These are phyloP conservation scores for Chenopodium formosanum DNA, from an alignment of 148 eudicot species.

Conservation along the genomic window DNA sequence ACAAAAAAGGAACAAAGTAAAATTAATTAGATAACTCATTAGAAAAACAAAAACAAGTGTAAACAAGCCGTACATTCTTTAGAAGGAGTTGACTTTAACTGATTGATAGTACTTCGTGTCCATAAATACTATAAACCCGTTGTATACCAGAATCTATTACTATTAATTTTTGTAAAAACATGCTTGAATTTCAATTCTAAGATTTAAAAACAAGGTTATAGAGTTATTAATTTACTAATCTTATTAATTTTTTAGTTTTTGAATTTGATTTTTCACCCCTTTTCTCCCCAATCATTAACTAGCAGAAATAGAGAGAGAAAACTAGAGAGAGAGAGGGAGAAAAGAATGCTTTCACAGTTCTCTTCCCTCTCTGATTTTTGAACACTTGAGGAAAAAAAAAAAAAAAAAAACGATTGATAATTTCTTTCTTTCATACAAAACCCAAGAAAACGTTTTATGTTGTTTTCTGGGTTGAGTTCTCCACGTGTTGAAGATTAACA, in stretches of 20 bases:
- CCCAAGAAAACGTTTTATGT: constrained; percentile 23
- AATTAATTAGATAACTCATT: no score
- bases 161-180: no score
- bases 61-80: no score
- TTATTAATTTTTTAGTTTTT: not conserved
- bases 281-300: constrained; percentile 24
- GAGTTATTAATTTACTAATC: not conserved
- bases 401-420: not conserved
- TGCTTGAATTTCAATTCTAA: no score
- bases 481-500: constrained; percentile 23
- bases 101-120: no score
- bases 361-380: constrained; percentile 27
- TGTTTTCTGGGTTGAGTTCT: constrained; percentile 5
- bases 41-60: no score
- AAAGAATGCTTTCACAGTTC: not conserved
- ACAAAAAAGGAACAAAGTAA: no score
- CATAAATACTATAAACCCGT: no score
- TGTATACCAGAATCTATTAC: no score
- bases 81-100: no score
- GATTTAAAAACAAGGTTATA: no score
- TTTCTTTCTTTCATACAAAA: constrained; percentile 6
- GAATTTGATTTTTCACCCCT: not conserved
- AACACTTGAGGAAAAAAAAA: not conserved
- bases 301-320: not conserved
- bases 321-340: not conserved